A percentile compares a stretch with the other conserved stretches of the same genome.
These are phyloP conservation scores for Cyclotella atomus DNA, from an alignment of 108 stramenopile species.

Conservation along the genomic window DNA sequence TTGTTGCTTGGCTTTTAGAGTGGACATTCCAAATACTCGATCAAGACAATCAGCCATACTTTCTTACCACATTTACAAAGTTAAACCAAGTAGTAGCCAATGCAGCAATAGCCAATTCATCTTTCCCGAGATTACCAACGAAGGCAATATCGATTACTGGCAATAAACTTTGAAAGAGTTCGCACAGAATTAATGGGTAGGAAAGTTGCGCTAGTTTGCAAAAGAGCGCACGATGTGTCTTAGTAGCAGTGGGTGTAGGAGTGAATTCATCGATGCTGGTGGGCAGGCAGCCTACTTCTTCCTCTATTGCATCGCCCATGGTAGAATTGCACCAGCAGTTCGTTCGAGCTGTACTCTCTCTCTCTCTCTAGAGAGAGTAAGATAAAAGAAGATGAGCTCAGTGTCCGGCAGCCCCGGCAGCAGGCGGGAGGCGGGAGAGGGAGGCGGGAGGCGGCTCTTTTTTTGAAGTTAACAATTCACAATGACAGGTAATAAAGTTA, in stretches of 20 bases:
- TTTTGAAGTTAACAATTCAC: too few species aligned
- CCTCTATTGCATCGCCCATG: background rate
- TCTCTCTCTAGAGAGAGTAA: too few species aligned
- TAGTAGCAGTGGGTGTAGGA: background rate
- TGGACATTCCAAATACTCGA: background rate
- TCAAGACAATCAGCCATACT: background rate
- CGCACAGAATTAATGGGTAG: background rate
- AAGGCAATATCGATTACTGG: constrained; percentile 37
- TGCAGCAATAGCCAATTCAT: constrained; percentile 44
- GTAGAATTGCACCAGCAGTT: background rate
- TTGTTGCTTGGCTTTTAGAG: background rate
- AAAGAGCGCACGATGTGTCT: background rate
- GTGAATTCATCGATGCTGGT: background rate
- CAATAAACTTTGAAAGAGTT: constrained; percentile 9
- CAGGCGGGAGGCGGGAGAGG: too few species aligned
- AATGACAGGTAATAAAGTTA: too few species aligned
- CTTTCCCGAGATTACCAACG: constrained; percentile 35
- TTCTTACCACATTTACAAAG: constrained; percentile 38
- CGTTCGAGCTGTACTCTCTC: too few species aligned
- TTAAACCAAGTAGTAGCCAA: constrained; percentile 56
- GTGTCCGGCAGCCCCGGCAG: too few species aligned
- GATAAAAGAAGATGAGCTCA: too few species aligned
- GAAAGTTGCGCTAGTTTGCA: background rate
- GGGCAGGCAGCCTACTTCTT: background rate
- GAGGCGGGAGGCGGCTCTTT: too few species aligned